Percentiles rank a stretch among this genome's conserved stretches.
Evolutionary conservation across 768 basidiomycete genomes (phyloP).

Genomic region (Ramaria sp.): DNA sequence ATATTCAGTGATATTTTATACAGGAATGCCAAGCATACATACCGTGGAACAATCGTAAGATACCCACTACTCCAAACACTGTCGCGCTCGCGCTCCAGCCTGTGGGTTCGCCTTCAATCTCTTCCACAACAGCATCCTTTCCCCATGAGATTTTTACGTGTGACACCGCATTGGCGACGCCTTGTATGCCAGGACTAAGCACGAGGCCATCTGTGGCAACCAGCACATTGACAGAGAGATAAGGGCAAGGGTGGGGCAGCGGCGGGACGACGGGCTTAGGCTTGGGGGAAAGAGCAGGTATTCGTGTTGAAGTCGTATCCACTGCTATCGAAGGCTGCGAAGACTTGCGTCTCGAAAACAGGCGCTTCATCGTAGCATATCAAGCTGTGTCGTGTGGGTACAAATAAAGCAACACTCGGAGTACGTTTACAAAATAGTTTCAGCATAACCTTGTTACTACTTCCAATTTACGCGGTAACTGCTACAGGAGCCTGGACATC

Average conservation of each 20-base stretch:
- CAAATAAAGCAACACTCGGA: background rate
- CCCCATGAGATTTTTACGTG: slow-evolving; percentile 52
- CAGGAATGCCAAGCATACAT: slow-evolving; percentile 16
- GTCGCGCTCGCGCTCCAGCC: slow-evolving; percentile 48
- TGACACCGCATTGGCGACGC: slow-evolving; percentile 1
- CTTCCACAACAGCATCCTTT: slow-evolving; percentile 42
- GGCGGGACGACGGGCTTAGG: slow-evolving; percentile 58
- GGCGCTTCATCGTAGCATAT: background rate
- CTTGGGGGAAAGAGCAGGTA: slow-evolving; percentile 26
- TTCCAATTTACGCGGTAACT: background rate
- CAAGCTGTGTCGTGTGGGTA: background rate
- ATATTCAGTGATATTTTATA: slow-evolving; percentile 6
- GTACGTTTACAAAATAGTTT: background rate
- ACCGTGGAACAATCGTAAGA: slow-evolving; percentile 67
- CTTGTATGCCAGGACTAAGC: slow-evolving; percentile 42
- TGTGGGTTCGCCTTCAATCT: slow-evolving; percentile 27
- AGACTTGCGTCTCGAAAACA: background rate
- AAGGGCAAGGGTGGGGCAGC: slow-evolving; percentile 63
- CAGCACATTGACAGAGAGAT: slow-evolving; percentile 56
- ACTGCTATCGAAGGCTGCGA: background rate
- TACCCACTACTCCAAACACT: slow-evolving; percentile 68
- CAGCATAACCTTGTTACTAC: background rate
- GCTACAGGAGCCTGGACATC: background rate
- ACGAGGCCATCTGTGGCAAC: slow-evolving; percentile 53
- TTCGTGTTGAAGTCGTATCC: background rate